Percentiles rank a stretch among this genome's conserved stretches.
phyloP scores from a whole-genome alignment of 495 filamentous ascomycete genomes.

The Podospora pseudoanserina region DNA sequence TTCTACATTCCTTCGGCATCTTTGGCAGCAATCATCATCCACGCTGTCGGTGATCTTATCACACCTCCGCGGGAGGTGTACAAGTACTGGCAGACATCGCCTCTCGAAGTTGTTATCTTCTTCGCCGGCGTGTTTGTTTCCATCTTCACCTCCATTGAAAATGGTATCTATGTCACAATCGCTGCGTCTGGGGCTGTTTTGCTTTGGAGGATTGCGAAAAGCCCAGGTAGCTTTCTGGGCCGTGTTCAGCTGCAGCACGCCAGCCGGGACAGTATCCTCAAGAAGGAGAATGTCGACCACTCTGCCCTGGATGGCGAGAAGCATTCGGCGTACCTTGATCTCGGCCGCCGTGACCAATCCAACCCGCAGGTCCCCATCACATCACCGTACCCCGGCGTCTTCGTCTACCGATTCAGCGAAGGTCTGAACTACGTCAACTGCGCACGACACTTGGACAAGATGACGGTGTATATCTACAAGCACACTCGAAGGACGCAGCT shows the following conservation, averaged over 20 bases:
- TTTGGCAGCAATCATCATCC: constrained; percentile 50
- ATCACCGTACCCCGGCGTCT: constrained; percentile 47
- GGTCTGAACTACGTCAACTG: constrained; percentile 53
- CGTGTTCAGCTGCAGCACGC: constrained; percentile 25
- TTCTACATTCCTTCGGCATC: constrained; percentile 48
- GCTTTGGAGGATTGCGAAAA: constrained; percentile 45
- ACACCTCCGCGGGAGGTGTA: constrained; percentile 46
- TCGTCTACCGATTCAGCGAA: constrained; percentile 51
- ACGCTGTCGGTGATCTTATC: constrained; percentile 51
- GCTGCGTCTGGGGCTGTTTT: constrained; percentile 42
- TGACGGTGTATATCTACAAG: constrained; percentile 43
- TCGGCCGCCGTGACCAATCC: constrained; percentile 37
- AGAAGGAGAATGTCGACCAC: constrained; percentile 19
- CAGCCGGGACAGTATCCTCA: constrained; percentile 21
- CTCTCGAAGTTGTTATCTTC: constrained; percentile 51
- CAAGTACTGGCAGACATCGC: constrained; percentile 50
- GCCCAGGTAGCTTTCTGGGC: constrained; percentile 43
- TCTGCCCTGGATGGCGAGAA: constrained; percentile 12
- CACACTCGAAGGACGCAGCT: constrained; percentile 40
- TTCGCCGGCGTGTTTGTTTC: constrained; percentile 50
- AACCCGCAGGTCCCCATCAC: constrained; percentile 40
- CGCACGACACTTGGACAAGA: constrained; percentile 44
- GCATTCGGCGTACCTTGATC: constrained; percentile 27
- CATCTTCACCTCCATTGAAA: constrained; percentile 50
- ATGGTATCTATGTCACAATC: constrained; percentile 51